Evolutionary conservation across 148 eudicot species (phyloP).

Genomic region (Polygonum maritimum): DNA sequence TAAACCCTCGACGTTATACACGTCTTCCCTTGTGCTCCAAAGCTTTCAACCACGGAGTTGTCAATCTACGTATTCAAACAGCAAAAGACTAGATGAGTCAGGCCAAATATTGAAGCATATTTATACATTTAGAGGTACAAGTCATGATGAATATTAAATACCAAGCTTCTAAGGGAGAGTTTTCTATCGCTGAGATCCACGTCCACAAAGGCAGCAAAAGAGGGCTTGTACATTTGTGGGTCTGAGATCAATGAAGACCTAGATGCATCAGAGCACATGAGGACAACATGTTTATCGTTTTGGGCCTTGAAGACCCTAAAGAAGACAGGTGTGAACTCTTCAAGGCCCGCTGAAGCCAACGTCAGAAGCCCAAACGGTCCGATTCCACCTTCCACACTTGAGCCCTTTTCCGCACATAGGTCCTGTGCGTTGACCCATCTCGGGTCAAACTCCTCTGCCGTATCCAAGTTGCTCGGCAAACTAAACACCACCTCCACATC

Average conservation of each 20-base stretch:
- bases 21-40: constrained; percentile 1
- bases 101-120: no score
- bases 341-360: constrained; percentile 40
- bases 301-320: constrained; percentile 31
- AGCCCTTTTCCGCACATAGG: constrained; percentile 31
- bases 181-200: constrained; percentile 36
- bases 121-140: no score
- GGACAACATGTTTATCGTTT: constrained; percentile 26
- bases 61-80: not conserved
- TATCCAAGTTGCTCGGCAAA: constrained; percentile 25
- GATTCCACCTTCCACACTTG: constrained; percentile 27
- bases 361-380: constrained; percentile 34
- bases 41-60: not conserved
- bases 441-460: constrained; percentile 40
- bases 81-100: not conserved
- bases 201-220: constrained; percentile 41
- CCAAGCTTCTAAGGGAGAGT: constrained; percentile 49
- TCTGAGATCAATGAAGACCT: constrained; percentile 29
- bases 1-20: constrained; percentile 3
- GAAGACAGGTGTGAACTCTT: constrained; percentile 44
- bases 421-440: constrained; percentile 40
- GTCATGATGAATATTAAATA: constrained; percentile 6
- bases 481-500: constrained; percentile 45
- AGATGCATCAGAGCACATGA: constrained; percentile 44
- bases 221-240: constrained; percentile 29